These are phyloP conservation scores for Akanthomyces muscarius DNA, from an alignment of 2,329 filamentous ascomycete species.

Conservation along the genomic window DNA sequence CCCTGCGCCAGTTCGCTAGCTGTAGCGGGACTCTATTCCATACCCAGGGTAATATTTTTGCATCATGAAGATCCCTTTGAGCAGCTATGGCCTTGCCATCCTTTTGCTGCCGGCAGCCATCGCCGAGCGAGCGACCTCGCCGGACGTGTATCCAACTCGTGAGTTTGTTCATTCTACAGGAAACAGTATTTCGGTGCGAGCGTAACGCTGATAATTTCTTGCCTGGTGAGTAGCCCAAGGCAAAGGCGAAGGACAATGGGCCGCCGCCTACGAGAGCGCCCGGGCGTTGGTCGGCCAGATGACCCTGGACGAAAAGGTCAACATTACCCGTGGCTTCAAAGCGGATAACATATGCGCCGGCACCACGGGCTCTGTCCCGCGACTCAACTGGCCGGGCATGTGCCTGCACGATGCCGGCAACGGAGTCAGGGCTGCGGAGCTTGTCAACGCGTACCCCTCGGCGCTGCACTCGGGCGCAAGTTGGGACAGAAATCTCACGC, in stretches of 20 bases:
- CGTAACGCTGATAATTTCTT: not conserved
- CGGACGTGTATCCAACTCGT: slow-evolving; percentile 27
- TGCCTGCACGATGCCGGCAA: slow-evolving; percentile 49
- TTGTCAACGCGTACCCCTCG: slow-evolving; percentile 46
- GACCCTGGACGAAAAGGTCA: slow-evolving; percentile 63
- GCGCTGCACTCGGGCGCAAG: slow-evolving; percentile 45
- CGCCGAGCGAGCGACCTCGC: slow-evolving; percentile 20
- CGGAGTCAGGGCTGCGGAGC: slow-evolving; percentile 44
- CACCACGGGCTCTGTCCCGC: slow-evolving; percentile 43
- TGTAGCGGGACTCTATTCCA: not conserved
- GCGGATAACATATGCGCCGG: slow-evolving; percentile 48
- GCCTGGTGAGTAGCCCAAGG: slow-evolving; percentile 25
- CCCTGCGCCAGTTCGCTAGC: not conserved
- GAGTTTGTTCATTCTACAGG: not conserved
- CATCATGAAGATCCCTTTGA: slow-evolving; percentile 5
- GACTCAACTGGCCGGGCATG: slow-evolving; percentile 43
- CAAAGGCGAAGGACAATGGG: slow-evolving; percentile 44
- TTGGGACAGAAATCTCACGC: slow-evolving; percentile 53
- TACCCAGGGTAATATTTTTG: not conserved
- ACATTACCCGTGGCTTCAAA: slow-evolving; percentile 49
- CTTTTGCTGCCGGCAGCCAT: slow-evolving; percentile 13
- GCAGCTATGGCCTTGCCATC: slow-evolving; percentile 3
- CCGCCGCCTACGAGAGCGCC: slow-evolving; percentile 55
- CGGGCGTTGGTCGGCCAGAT: slow-evolving; percentile 54
- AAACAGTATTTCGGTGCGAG: not conserved